Percentiles rank a stretch among this genome's conserved stretches.
Evolutionary conservation across 2,329 filamentous ascomycete species (phyloP).

Genomic region (Blumeria hordei): DNA sequence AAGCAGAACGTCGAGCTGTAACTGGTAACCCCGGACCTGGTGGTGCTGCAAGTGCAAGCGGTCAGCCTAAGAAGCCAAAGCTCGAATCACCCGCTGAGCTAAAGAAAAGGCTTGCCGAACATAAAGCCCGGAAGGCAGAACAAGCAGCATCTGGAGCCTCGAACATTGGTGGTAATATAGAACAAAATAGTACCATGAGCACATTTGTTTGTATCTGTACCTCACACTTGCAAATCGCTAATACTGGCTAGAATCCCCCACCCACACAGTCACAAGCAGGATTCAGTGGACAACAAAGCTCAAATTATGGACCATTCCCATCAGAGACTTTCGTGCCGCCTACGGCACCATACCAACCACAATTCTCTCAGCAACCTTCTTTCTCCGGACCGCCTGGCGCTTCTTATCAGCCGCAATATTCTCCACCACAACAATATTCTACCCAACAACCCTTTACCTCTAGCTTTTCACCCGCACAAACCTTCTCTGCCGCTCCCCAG

Average conservation of each 20-base stretch:
- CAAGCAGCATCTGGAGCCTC: constrained; percentile 24
- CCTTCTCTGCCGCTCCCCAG: constrained; percentile 12
- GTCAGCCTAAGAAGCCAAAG: constrained; percentile 45
- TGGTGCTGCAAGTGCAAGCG: constrained; percentile 26
- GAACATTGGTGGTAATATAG: constrained; percentile 30
- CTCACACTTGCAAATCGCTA: constrained; percentile 1
- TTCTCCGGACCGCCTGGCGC: constrained; percentile 15
- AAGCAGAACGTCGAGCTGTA: constrained; percentile 55
- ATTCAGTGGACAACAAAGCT: constrained; percentile 12
- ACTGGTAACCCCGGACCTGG: constrained; percentile 68
- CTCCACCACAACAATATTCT: constrained; percentile 14
- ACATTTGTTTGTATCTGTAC: constrained; percentile 28
- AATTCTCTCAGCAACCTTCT: constrained; percentile 14
- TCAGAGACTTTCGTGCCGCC: constrained; percentile 17
- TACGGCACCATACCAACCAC: constrained; percentile 20
- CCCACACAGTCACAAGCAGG: constrained; percentile 11
- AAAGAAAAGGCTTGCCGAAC: constrained; percentile 56
- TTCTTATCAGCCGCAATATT: constrained; percentile 14
- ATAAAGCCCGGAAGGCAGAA: constrained; percentile 42
- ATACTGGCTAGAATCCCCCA: constrained; percentile 12
- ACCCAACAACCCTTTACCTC: constrained; percentile 14
- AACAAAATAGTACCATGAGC: constrained; percentile 23
- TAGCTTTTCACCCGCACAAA: constrained; percentile 2
- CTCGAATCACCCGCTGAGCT: constrained; percentile 55
- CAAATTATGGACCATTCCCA: constrained; percentile 15